phyloP scores from a whole-genome alignment of 2,329 filamentous ascomycete genomes.

The Venturia oleaginea region DNA sequence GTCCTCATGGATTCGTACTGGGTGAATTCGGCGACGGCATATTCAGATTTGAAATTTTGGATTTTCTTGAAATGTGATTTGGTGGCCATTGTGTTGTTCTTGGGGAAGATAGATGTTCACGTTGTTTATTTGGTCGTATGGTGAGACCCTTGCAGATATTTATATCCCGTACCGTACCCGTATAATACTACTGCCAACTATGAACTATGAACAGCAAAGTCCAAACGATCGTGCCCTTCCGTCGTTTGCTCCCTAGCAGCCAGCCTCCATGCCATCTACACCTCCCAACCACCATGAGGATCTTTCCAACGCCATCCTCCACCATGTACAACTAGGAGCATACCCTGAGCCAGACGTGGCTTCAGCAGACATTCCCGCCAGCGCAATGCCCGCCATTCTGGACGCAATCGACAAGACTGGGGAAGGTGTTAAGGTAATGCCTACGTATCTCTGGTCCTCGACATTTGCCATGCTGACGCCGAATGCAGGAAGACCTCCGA shows the following conservation, averaged over 20 bases:
- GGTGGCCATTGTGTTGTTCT: too few species aligned
- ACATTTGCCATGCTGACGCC: slow-evolving; percentile 28
- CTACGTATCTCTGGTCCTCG: slow-evolving; percentile 16
- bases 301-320: slow-evolving; percentile 53
- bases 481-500: slow-evolving; percentile 59
- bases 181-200: not conserved
- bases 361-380: slow-evolving; percentile 42
- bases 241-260: not conserved
- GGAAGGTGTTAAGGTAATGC: slow-evolving; percentile 43
- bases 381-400: slow-evolving; percentile 41
- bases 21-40: slow-evolving; percentile 77
- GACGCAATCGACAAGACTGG: slow-evolving; percentile 42
- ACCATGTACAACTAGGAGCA: slow-evolving; percentile 49
- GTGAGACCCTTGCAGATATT: too few species aligned
- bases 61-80: slow-evolving; percentile 59
- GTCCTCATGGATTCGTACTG: slow-evolving; percentile 95
- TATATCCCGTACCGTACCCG: not conserved
- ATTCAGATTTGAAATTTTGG: slow-evolving; percentile 80
- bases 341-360: slow-evolving; percentile 51
- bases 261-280: slow-evolving; percentile 17
- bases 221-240: not conserved
- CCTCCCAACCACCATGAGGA: slow-evolving; percentile 19
- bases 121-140: too few species aligned
- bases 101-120: too few species aligned
- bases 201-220: not conserved